Evolutionary conservation across 2,329 filamentous ascomycete species (phyloP), one percentile per base, ranked within the genome.

Genomic region (Cercospora sp.): DNA sequence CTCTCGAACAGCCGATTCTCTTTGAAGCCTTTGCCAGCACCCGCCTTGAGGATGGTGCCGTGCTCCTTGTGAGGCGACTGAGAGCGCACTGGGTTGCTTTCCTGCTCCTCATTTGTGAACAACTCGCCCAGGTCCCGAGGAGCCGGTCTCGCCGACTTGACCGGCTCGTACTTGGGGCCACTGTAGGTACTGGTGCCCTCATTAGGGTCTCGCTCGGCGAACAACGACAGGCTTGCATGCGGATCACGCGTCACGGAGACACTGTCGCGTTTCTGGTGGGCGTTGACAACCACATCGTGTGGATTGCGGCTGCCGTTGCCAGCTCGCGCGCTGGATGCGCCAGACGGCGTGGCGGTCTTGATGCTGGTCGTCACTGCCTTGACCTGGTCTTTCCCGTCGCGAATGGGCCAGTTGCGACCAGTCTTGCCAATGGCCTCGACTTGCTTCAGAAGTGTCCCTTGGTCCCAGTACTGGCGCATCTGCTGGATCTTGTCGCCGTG

Each of bases 381-480:
- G 73, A 90, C 85, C 82, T 98, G 94, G 64, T 97, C 93, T 75
- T 88, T 88, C 77, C 90, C 91, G 78, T 97, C 93, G 73, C 89
- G 88, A 77, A 99, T 96, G 64, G 95, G 95, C 95, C 95, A 99
- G 81, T 95, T 96, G 79, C 91, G 91, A 66, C 92, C 92, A 64
- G 91, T 90, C 77, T 90, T 90, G 75, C 95, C 94, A 80, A 99
- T 98, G 66, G 97, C 89, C 70, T 97, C 94, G 71, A 97, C 87
- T 80, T 96, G 91, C 83, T 95, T 98, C 73, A 99, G 87, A 48
- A 99, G 87, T 64, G 93, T 91, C 69, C 90, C 94, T 80, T 99
- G 95, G 79, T 99, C 95, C 95, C 95, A 99, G 79, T 91, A 92
- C 73, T 94, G 88, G 74, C 94, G 91, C 72, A 98, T 91, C 79